Evolutionary conservation across 768 basidiomycete genomes (phyloP), one percentile per base, ranked within the genome.

Genomic region (Fistulinella prunicolor): DNA sequence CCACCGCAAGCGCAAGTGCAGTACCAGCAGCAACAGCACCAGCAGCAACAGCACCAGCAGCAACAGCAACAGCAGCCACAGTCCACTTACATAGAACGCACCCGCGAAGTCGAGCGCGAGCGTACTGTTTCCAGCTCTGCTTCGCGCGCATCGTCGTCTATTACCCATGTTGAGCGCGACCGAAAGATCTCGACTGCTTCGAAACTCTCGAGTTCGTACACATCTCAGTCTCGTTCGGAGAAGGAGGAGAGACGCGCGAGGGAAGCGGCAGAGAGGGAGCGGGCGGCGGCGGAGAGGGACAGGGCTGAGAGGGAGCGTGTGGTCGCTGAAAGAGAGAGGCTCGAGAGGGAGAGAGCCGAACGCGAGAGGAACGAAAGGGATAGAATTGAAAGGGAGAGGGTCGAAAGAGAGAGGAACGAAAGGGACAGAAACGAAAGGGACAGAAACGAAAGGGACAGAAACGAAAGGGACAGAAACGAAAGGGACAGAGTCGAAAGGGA

Each of bases 151-250:
- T 60, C 65, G 9, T 57, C 66, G 28, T 55, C 54, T 13, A 38
- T 42, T 20, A 46, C 50, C 8, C 56, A 56, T 9, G 38, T 49
- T 20, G 66, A 66, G 22, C 64, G 54, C 16, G 66, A 68, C 32
- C 53, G 62, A 14, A 68, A 54, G 39, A 23, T 22, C 1, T 58
- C 66, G 10, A 17, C 49, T n/a, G 41, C 64, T 2, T 66, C 66
- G 22, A 66, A 51, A 21, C 23, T 56, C 55, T 72, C 49, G 77
- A 71, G 44, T 65, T 81, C 56, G 41, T 50, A 56, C 35, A 1
- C 47, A 1, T 59, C 60, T 6, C 57, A 56, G 41, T 44, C 53
- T 2, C 57, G 60, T 16, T 56, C 50, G 14, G 55, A 58, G 24
- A 62, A 58, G 49, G 66, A 58, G 49, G 66, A 67, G 46, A 58